Conservation (phyloP, 192 early-diverging fungal species). For the Chytriomyces hyalinus region DNA sequence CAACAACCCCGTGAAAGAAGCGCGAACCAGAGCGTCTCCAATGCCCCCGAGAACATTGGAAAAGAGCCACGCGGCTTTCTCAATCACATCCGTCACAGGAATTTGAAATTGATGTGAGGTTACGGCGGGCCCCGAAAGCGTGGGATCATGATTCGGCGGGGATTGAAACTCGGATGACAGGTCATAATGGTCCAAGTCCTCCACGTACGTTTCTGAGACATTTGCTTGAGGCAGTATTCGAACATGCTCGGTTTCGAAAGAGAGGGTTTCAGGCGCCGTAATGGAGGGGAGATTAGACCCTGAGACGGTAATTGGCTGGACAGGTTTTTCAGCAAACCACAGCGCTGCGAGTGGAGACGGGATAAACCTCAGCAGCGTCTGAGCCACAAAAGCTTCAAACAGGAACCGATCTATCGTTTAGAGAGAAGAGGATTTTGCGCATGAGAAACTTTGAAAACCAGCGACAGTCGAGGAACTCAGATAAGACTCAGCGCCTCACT, state of each 20-base stretch:
- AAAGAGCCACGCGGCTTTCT: not conserved
- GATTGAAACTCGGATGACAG: not conserved
- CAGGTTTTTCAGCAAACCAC: too few relatives aligned
- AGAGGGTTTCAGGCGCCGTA: too few relatives aligned
- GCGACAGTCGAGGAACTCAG: not conserved
- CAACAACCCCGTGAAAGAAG: not conserved
- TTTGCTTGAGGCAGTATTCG: not conserved
- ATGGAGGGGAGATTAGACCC: not conserved
- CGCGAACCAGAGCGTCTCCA: not conserved
- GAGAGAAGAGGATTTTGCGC: not conserved
- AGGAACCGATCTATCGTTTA: not conserved
- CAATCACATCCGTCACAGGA: not conserved
- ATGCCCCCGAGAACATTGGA: not conserved
- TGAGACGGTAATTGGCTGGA: not conserved
- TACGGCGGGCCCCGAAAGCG: not conserved
- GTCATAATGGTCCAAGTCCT: not conserved
- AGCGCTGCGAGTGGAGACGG: not conserved
- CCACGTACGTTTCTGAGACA: not conserved
- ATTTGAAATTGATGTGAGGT: not conserved
- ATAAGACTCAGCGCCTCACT: not conserved
- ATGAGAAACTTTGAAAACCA: not conserved
- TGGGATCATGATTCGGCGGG: not conserved
- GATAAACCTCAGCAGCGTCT: not conserved
- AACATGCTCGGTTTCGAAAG: not conserved
- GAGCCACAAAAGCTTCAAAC: not conserved